These are phyloP conservation scores for Breviolum minutum DNA, from an alignment of 73 alveolate genomes.

Conservation along the genomic window DNA sequence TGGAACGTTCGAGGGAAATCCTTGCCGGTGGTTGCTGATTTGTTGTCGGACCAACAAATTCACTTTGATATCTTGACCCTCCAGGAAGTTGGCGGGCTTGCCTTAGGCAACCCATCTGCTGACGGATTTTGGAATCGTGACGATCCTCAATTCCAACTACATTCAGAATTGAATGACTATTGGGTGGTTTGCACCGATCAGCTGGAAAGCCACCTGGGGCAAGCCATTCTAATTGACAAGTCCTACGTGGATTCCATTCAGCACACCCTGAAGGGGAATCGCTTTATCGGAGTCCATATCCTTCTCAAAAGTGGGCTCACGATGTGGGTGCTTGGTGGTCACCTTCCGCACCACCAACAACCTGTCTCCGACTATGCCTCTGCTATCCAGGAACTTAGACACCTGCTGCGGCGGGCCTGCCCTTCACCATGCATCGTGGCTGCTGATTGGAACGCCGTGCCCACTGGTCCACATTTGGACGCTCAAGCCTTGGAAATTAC, in stretches of 20 bases:
- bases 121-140: neutral
- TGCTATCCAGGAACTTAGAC: neutral
- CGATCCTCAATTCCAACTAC: neutral
- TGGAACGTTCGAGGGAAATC: neutral
- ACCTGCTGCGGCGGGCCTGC: neutral
- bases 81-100: neutral
- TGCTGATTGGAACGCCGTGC: constrained; percentile 1
- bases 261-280: neutral
- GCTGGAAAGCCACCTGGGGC: constrained; percentile 19
- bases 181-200: constrained; percentile 17
- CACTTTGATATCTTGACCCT: neutral
- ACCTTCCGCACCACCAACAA: neutral
- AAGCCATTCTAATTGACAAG: constrained; percentile 22
- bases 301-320: neutral
- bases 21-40: neutral
- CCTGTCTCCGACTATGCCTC: neutral
- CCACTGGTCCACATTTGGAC: neutral
- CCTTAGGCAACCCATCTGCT: neutral
- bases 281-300: neutral
- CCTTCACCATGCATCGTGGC: neutral
- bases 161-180: neutral
- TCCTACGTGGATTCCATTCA: neutral
- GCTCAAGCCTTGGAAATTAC: neutral
- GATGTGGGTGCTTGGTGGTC: neutral
- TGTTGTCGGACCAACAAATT: neutral